Conservation (phyloP, 1,284 basidiomycete species). For the Cystobasidium pallidum region DNA sequence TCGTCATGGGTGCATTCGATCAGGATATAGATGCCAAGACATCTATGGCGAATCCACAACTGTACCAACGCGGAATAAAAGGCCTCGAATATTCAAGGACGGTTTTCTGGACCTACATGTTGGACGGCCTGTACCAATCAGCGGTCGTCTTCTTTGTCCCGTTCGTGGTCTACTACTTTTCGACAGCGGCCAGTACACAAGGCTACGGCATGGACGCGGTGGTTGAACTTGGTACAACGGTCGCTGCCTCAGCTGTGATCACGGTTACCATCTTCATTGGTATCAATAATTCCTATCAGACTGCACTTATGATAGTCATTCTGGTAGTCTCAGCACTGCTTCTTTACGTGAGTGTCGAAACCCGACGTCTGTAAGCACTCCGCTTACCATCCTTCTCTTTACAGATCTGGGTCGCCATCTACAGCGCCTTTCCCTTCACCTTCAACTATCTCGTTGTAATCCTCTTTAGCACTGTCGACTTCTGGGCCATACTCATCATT, state of each 20-base stretch:
- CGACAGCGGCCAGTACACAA: slow-evolving; percentile 45
- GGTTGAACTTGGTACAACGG: slow-evolving; percentile 89
- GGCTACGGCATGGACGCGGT: slow-evolving; percentile 58
- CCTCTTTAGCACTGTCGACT: slow-evolving; percentile 74
- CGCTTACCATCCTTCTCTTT: slow-evolving; percentile 54
- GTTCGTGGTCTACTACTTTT: slow-evolving; percentile 70
- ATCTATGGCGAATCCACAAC: slow-evolving; percentile 85
- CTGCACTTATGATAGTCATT: slow-evolving; percentile 77
- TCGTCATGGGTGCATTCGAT: slow-evolving; percentile 90
- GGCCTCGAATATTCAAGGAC: slow-evolving; percentile 88
- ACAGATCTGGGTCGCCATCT: slow-evolving; percentile 77
- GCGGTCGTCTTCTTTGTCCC: slow-evolving; percentile 88
- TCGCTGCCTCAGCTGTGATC: slow-evolving; percentile 82
- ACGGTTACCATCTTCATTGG: slow-evolving; percentile 70
- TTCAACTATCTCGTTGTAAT: slow-evolving; percentile 60
- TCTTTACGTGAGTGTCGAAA: slow-evolving; percentile 58
- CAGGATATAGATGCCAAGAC: slow-evolving; percentile 92
- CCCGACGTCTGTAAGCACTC: neutral
- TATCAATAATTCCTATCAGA: slow-evolving; percentile 88
- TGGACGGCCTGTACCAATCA: slow-evolving; percentile 91
- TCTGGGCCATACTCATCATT: slow-evolving; percentile 78
- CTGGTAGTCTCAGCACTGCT: slow-evolving; percentile 76
- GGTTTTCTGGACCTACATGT: slow-evolving; percentile 94
- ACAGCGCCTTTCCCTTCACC: slow-evolving; percentile 60
- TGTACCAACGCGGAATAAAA: slow-evolving; percentile 89